Conservation (phyloP, 805 yeast genomes). For the Dipodascus albidus region DNA sequence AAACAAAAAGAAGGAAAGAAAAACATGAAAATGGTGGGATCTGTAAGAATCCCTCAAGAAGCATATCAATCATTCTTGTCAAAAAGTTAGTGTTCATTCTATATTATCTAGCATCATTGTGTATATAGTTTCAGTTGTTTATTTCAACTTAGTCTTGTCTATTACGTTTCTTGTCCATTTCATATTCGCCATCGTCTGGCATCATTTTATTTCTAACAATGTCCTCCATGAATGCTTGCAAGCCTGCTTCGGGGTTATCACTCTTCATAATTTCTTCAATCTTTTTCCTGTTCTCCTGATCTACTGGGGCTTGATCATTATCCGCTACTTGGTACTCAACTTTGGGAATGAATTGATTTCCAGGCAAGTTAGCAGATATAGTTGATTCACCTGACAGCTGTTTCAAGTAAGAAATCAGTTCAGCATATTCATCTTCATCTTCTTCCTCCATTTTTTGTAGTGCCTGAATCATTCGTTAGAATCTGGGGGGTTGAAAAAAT, state of each 20-base stretch:
- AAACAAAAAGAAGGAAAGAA: slow-evolving; percentile 94
- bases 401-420: slow-evolving; percentile 53
- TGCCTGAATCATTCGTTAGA: slow-evolving; percentile 24
- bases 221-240: slow-evolving; percentile 54
- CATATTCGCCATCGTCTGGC: slow-evolving; percentile 3
- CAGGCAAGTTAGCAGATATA: slow-evolving; percentile 10
- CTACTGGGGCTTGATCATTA: slow-evolving; percentile 30
- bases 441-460: slow-evolving; percentile 71
- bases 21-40: slow-evolving; percentile 67
- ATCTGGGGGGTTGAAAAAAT: slow-evolving; percentile 5
- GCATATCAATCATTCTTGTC: slow-evolving; percentile 78
- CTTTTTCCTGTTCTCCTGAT: slow-evolving; percentile 45
- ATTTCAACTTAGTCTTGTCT: slow-evolving; percentile 1
- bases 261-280: slow-evolving; percentile 65
- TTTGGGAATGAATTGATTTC: slow-evolving; percentile 19
- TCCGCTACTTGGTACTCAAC: slow-evolving; percentile 15
- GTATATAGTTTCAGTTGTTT: neutral
- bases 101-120: slow-evolving; percentile 8
- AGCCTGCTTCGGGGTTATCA: slow-evolving; percentile 70
- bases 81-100: slow-evolving; percentile 5
- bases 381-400: slow-evolving; percentile 28
- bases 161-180: neutral
- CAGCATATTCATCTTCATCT: slow-evolving; percentile 77
- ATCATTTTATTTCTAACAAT: slow-evolving; percentile 49
- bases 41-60: slow-evolving; percentile 65